Evolutionary conservation across 768 basidiomycete genomes (phyloP).

Genomic region (Porphyrellus cyaneotinctus): DNA sequence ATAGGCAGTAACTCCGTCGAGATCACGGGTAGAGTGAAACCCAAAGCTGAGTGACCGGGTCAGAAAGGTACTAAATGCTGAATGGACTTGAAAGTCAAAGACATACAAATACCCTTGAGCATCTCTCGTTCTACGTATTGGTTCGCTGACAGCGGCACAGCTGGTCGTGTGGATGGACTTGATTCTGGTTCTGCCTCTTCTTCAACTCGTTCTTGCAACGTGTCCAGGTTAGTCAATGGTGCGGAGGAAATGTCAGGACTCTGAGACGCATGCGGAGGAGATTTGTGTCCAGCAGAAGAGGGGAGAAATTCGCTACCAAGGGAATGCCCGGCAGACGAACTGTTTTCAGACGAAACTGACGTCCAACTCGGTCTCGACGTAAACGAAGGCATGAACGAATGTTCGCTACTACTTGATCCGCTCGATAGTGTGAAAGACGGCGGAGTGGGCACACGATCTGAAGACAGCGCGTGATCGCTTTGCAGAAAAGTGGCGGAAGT

Average conservation of each 20-base stretch:
- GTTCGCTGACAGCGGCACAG: constrained; percentile 25
- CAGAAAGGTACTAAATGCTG: neutral
- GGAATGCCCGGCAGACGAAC: constrained; percentile 9
- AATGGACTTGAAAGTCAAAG: neutral
- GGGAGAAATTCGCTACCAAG: constrained; percentile 12
- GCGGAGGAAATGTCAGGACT: constrained; percentile 24
- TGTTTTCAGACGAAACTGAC: constrained; percentile 25
- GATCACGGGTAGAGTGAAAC: constrained; percentile 59
- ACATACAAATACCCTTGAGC: constrained; percentile 62
- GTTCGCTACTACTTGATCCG: constrained; percentile 15
- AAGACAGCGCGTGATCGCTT: constrained; percentile 12
- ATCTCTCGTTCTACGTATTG: constrained; percentile 57
- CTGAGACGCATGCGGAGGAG: constrained; percentile 14
- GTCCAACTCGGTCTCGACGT: constrained; percentile 21
- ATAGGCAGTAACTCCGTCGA: constrained; percentile 44
- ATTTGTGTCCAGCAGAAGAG: constrained; percentile 14
- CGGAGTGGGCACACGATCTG: constrained; percentile 11
- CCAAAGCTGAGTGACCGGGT: constrained; percentile 49
- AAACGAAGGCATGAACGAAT: constrained; percentile 12
- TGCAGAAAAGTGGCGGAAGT: constrained; percentile 5
- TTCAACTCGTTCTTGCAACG: constrained; percentile 19
- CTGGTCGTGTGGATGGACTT: constrained; percentile 14
- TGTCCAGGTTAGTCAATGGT: constrained; percentile 11
- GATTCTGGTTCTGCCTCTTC: constrained; percentile 11
- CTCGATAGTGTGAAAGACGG: constrained; percentile 13